Conservation (phyloP, 2,329 filamentous ascomycete species). For the Botrytis deweyae region DNA sequence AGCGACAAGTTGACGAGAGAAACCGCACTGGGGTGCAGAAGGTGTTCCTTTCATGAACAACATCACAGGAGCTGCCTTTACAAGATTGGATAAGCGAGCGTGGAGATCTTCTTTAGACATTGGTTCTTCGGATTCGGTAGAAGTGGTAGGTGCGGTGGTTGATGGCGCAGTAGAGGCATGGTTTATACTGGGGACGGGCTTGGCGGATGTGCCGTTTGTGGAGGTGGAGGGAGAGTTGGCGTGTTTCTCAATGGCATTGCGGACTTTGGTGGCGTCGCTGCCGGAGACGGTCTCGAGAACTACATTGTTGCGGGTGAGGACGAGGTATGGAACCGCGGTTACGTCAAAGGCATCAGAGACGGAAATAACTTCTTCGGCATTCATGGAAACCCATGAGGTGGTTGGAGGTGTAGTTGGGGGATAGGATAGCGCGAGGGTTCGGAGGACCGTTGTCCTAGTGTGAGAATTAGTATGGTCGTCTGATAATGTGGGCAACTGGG, state of each 20-base stretch:
- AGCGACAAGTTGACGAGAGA: slow-evolving; percentile 83
- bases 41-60: slow-evolving; percentile 98
- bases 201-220: slow-evolving; percentile 14
- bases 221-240: slow-evolving; percentile 18
- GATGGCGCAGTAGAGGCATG: slow-evolving; percentile 30
- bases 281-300: slow-evolving; percentile 85
- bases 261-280: slow-evolving; percentile 82
- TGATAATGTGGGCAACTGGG: slow-evolving; percentile 71
- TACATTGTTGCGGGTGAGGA: slow-evolving; percentile 72
- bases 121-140: slow-evolving; percentile 44
- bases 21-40: slow-evolving; percentile 83
- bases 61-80: slow-evolving; percentile 97
- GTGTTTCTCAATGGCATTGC: slow-evolving; percentile 80
- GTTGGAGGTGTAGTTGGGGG: slow-evolving; percentile 51
- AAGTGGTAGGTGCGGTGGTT: slow-evolving; percentile 31
- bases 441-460: slow-evolving; percentile 83
- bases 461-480: not conserved
- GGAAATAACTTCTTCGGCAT: slow-evolving; percentile 92
- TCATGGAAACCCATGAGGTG: slow-evolving; percentile 83
- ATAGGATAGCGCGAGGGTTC: slow-evolving; percentile 73
- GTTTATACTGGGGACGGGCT: slow-evolving; percentile 38
- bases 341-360: slow-evolving; percentile 92
- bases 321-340: slow-evolving; percentile 88
- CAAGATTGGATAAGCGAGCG: slow-evolving; percentile 76
- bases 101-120: slow-evolving; percentile 80